A percentile compares a stretch with the other conserved stretches of the same genome.
Evolutionary conservation across 805 yeast species (phyloP).

Genomic region (Yarrowia divulgata): DNA sequence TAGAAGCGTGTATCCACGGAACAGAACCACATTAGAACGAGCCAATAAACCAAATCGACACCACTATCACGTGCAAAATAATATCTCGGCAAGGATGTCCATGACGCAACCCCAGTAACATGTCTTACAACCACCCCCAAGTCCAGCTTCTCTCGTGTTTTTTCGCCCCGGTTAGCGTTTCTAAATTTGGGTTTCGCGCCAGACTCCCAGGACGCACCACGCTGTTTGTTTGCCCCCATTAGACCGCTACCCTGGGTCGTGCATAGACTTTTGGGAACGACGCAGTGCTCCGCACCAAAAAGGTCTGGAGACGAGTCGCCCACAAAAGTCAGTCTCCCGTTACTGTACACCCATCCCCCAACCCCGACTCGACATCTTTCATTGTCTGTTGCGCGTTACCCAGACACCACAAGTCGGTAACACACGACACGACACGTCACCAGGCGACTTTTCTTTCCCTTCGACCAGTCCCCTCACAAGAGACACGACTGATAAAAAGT

Average conservation of each 20-base stretch:
- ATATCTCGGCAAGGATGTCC: too few species aligned
- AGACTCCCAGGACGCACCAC: not conserved
- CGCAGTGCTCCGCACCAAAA: constrained; percentile 31
- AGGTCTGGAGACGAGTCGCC: not conserved
- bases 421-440: too few species aligned
- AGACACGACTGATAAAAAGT: not conserved
- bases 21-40: too few species aligned
- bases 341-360: not conserved
- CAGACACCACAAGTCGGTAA: too few species aligned
- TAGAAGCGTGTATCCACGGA: too few species aligned
- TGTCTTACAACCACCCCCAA: not conserved
- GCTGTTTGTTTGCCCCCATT: constrained; percentile 38
- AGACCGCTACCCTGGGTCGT: constrained; percentile 38
- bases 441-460: too few species aligned
- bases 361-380: not conserved
- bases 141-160: not conserved
- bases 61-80: too few species aligned
- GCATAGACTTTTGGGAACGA: constrained; percentile 35
- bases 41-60: too few species aligned
- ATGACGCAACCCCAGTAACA: too few species aligned
- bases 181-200: constrained; percentile 7
- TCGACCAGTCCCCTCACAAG: not conserved
- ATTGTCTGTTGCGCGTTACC: too few species aligned
- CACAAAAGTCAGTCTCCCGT: not conserved
- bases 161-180: not conserved